Conservation (phyloP, 2,329 filamentous ascomycete species). For the Aspergillus sergii region DNA sequence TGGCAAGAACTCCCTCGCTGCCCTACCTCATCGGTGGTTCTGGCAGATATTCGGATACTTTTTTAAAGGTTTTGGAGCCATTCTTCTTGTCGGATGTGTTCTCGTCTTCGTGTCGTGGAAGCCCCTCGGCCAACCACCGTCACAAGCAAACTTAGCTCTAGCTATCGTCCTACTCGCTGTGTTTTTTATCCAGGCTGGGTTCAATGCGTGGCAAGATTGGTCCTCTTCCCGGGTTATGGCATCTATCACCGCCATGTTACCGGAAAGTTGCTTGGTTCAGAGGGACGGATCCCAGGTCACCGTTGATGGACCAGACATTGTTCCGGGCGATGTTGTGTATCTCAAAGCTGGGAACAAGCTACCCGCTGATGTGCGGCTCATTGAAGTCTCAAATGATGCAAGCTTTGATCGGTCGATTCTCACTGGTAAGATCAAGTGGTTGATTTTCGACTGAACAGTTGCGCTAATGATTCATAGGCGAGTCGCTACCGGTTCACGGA, state of each 20-base stretch:
- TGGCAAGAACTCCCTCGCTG: conserved; percentile 68
- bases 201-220: conserved; percentile 75
- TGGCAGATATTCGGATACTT: conserved; percentile 68
- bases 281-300: conserved; percentile 59
- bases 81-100: conserved; percentile 68
- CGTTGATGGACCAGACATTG: conserved; percentile 61
- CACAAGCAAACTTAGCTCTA: conserved; percentile 69
- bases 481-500: conserved; percentile 66
- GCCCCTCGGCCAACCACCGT: conserved; percentile 72
- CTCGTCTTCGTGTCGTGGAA: conserved; percentile 78
- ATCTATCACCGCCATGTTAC: conserved; percentile 79
- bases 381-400: conserved; percentile 68
- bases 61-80: conserved; percentile 74
- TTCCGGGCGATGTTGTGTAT: conserved; percentile 70
- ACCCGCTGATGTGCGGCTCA: conserved; percentile 71
- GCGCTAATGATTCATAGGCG: conserved; percentile 55
- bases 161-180: conserved; percentile 73
- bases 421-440: conserved; percentile 53
- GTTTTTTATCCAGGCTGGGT: conserved; percentile 69
- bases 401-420: conserved; percentile 74
- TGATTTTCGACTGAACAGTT: neutral
- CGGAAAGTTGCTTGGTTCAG: conserved; percentile 68
- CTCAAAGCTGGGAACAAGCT: conserved; percentile 74
- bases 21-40: conserved; percentile 63
- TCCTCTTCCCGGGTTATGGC: conserved; percentile 76